A percentile compares a stretch with the other conserved stretches of the same genome.
Evolutionary conservation across 352 stramenopile genomes (phyloP).

Genomic region (Peronospora belbahrii): DNA sequence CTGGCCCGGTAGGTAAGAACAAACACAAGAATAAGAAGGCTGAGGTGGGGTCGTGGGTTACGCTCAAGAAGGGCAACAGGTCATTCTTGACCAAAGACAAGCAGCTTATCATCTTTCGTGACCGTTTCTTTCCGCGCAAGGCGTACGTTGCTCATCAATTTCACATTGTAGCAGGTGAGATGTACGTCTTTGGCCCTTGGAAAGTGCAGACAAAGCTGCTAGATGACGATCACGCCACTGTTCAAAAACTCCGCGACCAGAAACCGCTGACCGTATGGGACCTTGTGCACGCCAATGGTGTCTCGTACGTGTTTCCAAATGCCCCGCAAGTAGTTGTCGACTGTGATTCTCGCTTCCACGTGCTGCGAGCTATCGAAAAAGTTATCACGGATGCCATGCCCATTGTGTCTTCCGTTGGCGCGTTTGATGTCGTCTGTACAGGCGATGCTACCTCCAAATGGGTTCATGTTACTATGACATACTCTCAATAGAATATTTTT

Average conservation of each 20-base stretch:
- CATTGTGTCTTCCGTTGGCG: conserved; percentile 42
- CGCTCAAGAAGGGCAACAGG: conserved; percentile 78
- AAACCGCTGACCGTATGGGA: conserved; percentile 52
- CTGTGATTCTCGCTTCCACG: conserved; percentile 43
- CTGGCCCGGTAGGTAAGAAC: conserved; percentile 13
- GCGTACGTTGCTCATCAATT: conserved; percentile 16
- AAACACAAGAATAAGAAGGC: conserved; percentile 38
- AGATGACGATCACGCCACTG: conserved; percentile 13
- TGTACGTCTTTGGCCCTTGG: conserved; percentile 53
- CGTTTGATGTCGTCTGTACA: conserved; percentile 20
- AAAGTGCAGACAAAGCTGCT: conserved; percentile 35
- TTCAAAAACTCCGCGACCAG: conserved; percentile 18
- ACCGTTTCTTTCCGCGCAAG: conserved; percentile 52
- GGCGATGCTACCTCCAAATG: conserved; percentile 19
- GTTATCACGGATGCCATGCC: conserved; percentile 67
- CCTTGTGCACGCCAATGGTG: conserved; percentile 34
- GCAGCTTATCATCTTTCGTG: conserved; percentile 71
- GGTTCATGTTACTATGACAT: conserved; percentile 37
- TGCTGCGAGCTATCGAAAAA: conserved; percentile 59
- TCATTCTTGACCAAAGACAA: conserved; percentile 62
- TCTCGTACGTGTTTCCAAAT: conserved; percentile 61
- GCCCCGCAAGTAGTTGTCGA: conserved; percentile 46
- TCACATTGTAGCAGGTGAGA: conserved; percentile 25
- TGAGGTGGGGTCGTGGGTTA: conserved; percentile 62
- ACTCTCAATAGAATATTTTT: conserved; percentile 19